These are phyloP conservation scores for Paecilomyces sp. DNA, from an alignment of 2,329 filamentous ascomycete species.

Conservation along the genomic window DNA sequence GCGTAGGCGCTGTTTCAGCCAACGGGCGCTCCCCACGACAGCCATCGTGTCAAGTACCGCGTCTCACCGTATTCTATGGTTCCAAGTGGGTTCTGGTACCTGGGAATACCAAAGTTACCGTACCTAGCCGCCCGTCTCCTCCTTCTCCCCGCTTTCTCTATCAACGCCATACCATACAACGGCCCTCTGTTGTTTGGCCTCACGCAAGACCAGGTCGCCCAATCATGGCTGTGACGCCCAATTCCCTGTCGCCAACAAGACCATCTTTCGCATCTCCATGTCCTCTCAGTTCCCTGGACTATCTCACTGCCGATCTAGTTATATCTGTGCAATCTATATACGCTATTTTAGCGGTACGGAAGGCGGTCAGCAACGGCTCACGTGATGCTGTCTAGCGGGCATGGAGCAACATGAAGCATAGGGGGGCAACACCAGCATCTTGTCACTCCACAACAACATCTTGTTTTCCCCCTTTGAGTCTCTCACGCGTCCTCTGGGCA, in stretches of 20 bases:
- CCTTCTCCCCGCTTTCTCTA: slow-evolving; percentile 3
- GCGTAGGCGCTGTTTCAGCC: neutral
- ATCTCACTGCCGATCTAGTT: neutral
- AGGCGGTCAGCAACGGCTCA: slow-evolving; percentile 1
- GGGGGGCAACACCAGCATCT: slow-evolving; percentile 1
- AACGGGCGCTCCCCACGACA: neutral
- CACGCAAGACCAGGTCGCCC: neutral
- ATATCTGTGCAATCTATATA: slow-evolving; percentile 1
- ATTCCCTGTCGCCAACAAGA: neutral
- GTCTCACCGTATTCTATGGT: neutral
- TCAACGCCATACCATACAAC: neutral
- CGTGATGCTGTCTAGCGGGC: neutral
- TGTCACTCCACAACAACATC: slow-evolving; percentile 1
- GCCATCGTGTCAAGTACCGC: neutral
- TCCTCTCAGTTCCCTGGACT: neutral
- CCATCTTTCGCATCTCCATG: neutral
- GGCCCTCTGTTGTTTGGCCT: neutral
- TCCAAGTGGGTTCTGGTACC: neutral
- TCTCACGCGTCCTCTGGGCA: neutral
- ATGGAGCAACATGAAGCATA: neutral
- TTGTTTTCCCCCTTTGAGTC: neutral
- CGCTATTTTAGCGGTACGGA: slow-evolving; percentile 1
- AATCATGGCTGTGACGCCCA: neutral
- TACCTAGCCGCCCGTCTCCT: neutral
- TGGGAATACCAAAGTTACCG: neutral